phyloP scores from a whole-genome alignment of 805 yeast genomes.

The Candida railenensis region DNA sequence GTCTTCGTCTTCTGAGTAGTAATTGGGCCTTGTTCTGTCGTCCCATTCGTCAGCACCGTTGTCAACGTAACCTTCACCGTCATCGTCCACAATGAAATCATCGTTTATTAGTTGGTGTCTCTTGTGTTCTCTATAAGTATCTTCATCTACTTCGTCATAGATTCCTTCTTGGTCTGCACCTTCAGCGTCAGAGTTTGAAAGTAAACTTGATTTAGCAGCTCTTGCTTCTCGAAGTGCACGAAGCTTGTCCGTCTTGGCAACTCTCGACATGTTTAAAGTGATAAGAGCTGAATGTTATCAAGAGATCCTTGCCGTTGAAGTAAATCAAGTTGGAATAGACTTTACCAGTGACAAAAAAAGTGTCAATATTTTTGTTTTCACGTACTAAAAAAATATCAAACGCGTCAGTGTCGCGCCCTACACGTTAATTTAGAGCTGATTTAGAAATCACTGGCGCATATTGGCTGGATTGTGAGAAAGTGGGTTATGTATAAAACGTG shows the following conservation, averaged over 20 bases:
- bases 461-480: not conserved
- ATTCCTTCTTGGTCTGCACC: constrained; percentile 53
- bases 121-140: constrained; percentile 69
- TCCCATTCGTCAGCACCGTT: constrained; percentile 93
- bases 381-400: not conserved
- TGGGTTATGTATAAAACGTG: no score
- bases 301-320: no score
- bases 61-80: constrained; percentile 92
- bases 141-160: constrained; percentile 88
- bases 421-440: not conserved
- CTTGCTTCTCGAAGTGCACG: constrained; percentile 55
- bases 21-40: constrained; percentile 45
- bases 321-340: no score
- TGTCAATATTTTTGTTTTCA: not conserved
- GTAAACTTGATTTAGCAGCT: constrained; percentile 51
- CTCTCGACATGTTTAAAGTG: constrained; percentile 3
- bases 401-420: not conserved
- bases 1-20: constrained; percentile 57
- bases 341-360: no score
- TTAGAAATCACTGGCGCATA: not conserved
- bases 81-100: constrained; percentile 92
- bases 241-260: constrained; percentile 5
- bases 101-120: constrained; percentile 81
- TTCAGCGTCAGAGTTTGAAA: constrained; percentile 38
- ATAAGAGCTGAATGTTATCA: no score